Evolutionary conservation across 257 asterid genomes (phyloP), one percentile per base, ranked within the genome.

Genomic region (Lycium ferocissimum): DNA sequence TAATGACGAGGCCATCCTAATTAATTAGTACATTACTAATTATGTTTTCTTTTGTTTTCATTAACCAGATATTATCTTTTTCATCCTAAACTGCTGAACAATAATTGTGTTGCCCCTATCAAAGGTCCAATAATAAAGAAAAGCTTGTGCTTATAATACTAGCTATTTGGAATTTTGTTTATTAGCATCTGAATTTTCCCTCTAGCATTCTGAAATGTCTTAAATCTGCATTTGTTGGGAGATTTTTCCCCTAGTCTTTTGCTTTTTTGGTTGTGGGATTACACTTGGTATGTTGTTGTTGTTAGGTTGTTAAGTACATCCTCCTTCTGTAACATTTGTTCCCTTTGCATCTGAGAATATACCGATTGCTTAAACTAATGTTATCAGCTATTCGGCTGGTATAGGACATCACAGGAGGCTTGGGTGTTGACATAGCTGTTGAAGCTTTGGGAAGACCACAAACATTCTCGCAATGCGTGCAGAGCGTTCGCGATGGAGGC

Each of bases 401-500:
- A 80, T 94, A 96, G 98, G 99, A 96, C 83, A 82, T 96, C 66
- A 96, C 99, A 3, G 99, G 94, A 79, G 99, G 98, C 84, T 89
- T 84, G 90, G 99, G 99, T 20, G 99, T 91, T n/a, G 99, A 96
- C 82, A 59, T 96, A 71, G 99, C 99, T 75, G 96, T 96, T 81
- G 99, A 96, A 92, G 99, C 99, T 73, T 85, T 96, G 43, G 99
- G 99, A 81, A 93, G 91, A 87, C 56, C 97, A 12, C 95, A 92
- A 62, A 96, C 99, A 56, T 96, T 95, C 88, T 87, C 84, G 10
- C 99, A 96, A 76, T 96, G 99, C 63, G 92, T 94, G 59, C 93
- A 95, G 86, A 95, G 99, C 76, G 98, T 96, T 40, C 91, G 94
- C 15, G 99, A 93, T 90, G 99, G 99, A 81, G 99, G 99, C 37